phyloP scores from a whole-genome alignment of 2,329 filamentous ascomycete species.

The Thermomyces lanuginosus region DNA sequence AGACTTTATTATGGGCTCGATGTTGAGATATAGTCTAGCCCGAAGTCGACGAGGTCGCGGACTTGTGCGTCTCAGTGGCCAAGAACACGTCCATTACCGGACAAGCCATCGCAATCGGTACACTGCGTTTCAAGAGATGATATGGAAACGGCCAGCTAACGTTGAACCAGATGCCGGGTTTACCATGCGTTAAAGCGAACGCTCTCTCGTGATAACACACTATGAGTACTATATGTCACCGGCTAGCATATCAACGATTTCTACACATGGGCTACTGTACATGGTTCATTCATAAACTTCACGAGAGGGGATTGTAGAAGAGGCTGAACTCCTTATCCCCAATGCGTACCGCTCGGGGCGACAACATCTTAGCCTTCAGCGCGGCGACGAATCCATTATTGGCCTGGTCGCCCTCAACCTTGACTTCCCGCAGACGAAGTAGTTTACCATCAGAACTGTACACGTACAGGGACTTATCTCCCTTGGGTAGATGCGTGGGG shows the following conservation, averaged over 20 bases:
- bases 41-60: constrained; percentile 27
- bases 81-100: constrained; percentile 33
- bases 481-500: constrained; percentile 11
- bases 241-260: background rate
- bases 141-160: background rate
- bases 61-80: constrained; percentile 24
- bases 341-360: constrained; percentile 14
- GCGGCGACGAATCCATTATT: constrained; percentile 22
- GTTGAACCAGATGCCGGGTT: constrained; percentile 2
- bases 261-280: background rate
- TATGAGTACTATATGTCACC: background rate
- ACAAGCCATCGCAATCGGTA: constrained; percentile 29
- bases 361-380: constrained; percentile 25
- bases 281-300: constrained; percentile 4
- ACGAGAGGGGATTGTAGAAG: constrained; percentile 21
- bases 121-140: constrained; percentile 7
- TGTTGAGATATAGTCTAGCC: constrained; percentile 20
- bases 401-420: constrained; percentile 23
- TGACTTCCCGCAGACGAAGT: constrained; percentile 22
- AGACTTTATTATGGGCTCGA: background rate
- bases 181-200: constrained; percentile 1
- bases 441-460: constrained; percentile 22
- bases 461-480: constrained; percentile 19
- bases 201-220: background rate
- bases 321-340: constrained; percentile 12